Evolutionary conservation across 73 alveolate genomes (phyloP).

Genomic region (Paramecium sexaurelia): DNA sequence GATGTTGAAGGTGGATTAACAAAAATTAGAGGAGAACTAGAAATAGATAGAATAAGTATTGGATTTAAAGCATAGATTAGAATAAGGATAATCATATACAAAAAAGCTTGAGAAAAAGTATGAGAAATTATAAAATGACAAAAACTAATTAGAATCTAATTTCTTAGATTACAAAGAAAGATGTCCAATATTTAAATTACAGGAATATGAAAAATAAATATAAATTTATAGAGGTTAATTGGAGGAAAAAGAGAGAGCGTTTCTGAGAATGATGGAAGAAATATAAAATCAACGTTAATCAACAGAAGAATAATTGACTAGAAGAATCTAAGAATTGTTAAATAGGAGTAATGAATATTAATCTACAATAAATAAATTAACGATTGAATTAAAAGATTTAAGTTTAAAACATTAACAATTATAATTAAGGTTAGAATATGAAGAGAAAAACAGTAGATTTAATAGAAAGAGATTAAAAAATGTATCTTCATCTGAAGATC

Average conservation of each 20-base stretch:
- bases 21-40: not conserved
- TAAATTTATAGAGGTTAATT: conserved; percentile 1
- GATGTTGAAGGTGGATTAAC: not conserved
- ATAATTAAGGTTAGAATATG: not conserved
- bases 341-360: not conserved
- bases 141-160: not conserved
- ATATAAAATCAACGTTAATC: not conserved
- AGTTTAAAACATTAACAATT: not conserved
- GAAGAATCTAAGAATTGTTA: not conserved
- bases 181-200: not conserved
- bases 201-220: conserved; percentile 33
- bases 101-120: not conserved
- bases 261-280: not conserved
- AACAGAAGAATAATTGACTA: not conserved
- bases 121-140: not conserved
- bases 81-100: not conserved
- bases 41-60: not conserved
- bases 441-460: not conserved
- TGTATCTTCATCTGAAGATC: not conserved
- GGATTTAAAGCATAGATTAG: not conserved
- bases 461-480: not conserved
- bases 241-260: not conserved
- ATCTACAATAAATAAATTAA: not conserved
- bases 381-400: not conserved
- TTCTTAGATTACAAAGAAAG: not conserved